Base-by-base conservation (phyloP, 768 basidiomycete species). In the Auricularia heimuer region DNA sequence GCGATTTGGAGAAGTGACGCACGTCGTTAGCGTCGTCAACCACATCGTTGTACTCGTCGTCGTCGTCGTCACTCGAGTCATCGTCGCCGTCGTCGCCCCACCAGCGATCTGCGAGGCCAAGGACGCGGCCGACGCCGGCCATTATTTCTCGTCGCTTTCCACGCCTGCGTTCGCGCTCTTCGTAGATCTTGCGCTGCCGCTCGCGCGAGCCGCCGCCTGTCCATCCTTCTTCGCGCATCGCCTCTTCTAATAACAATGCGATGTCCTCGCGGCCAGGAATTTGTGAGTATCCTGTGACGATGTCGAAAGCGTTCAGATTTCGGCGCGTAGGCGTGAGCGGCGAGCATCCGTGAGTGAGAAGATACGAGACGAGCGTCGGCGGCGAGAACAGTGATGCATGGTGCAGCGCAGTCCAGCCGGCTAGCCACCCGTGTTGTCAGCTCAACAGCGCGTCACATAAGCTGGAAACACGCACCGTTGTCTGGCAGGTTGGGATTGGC, bases 391-490 rank as follows among this genome's bases (percentile, higher is more conserved):
- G 76, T 7, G 90, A 90, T 7, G 96, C 93, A 77, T 96, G 88
- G 71, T 98, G 96, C 12, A 99, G 80, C 3, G 95, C 87, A 10
- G 92, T 94, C 97, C 97, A 98, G 39, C 96, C 95, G 66, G 85
- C 94, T 97, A 42, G 39, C 39, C 39, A 42, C 70, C 65, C 58
- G 67, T 60, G 56, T 3, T 21, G 44, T 44, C 39, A 58, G 37
- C 35, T 14, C 45, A 21, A 29, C 35, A 44, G 42, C 47, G 62
- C 11, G 62, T 16, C 33, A 29, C 18, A 67, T 61, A 47, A 7
- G 33, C 54, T 47, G 24, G 37, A 67, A 64, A 54, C n/a, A 74
- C 82, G 54, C 68, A 89, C 90, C 82, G 69, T 87, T 79, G 74
- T 93, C 91, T 54, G 83, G 77, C 44, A 69, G 66, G 60, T 76